Percentiles rank a stretch among this genome's conserved stretches.
Conservation (phyloP, 2,329 filamentous ascomycete genomes). For the Colletotrichum sp. region DNA sequence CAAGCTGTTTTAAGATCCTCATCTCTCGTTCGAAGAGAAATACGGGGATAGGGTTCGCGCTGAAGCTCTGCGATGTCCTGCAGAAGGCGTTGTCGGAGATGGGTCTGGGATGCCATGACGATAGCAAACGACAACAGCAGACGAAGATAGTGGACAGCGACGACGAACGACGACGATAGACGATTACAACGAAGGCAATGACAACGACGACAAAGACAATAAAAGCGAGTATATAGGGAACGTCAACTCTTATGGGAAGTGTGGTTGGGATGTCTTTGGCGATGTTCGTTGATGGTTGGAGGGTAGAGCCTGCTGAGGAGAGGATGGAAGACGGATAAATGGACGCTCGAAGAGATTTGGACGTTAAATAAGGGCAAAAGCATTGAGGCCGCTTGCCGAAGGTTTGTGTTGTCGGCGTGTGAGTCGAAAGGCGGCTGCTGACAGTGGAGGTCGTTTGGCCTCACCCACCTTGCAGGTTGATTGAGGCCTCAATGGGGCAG, state of each 20-base stretch:
- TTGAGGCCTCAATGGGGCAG: neutral
- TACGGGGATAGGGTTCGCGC: conserved; percentile 50
- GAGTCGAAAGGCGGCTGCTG: neutral
- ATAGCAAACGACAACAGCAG: neutral
- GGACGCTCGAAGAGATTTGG: neutral
- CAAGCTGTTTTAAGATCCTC: conserved; percentile 43
- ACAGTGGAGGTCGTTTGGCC: neutral
- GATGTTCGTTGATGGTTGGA: neutral
- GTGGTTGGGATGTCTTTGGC: neutral
- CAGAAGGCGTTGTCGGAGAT: conserved; percentile 35
- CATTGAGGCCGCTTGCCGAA: neutral
- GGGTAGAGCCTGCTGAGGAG: neutral
- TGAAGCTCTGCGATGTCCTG: conserved; percentile 51
- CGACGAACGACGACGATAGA: neutral
- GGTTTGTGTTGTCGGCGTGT: neutral
- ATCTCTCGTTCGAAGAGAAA: conserved; percentile 37
- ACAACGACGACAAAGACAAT: accelerated
- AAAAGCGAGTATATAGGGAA: too few relatives aligned
- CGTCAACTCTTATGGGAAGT: neutral
- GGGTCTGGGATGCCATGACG: neutral
- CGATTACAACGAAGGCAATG: neutral
- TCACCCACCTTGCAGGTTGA: neutral
- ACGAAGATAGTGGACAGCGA: neutral
- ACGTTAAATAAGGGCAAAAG: neutral
- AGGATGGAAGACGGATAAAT: neutral